Base-by-base conservation (phyloP, 2,329 filamentous ascomycete species). In the Ascochyta viciae-villosae region DNA sequence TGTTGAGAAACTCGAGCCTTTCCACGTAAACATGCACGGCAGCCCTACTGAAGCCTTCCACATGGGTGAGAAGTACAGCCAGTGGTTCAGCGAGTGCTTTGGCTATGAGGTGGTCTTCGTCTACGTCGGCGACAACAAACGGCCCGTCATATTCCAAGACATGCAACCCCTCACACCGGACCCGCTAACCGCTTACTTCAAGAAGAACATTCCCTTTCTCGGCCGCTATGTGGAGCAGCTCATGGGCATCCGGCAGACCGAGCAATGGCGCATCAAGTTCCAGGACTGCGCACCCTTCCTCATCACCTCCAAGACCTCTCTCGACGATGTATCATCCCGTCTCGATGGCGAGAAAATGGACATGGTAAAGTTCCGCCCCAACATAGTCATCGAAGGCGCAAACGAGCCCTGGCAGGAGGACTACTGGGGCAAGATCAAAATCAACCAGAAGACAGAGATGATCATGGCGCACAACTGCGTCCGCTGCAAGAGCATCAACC, bases 201-300 rank as follows among this genome's bases (percentile, higher is more conserved):
- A 63, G 46, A 59, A 54, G 34, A 43, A 57, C 27, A 45, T 67
- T 3, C 64, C 61, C 1, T 58, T 64, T 31, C 46, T 61, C 9
- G 39, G 41, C 34, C 10, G 27, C 29, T 53, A 50, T 40, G 49
- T 64, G 38, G 34, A 64, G 7, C 44, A 49, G 12, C 41, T 67
- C 63, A 58, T 79, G 74, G 75, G 67, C 73, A 26, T 73, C 67
- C 31, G 64, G 50, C 52, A 64, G 74, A 41, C 57, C 58, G 31
- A 65, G 56, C 45, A 70, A 48, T 61, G 45, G 49, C 52, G 68
- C 22, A 81, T 94, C 39, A 85, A 84, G 2, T 95, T 94, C 75
- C 85, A 87, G 35, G 91, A 95, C 74, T 85, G 85, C 60, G 90
- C 90, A 1, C 89, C 91, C 0, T 90, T 89, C 71, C 83, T 96